Base-by-base conservation (phyloP, 257 asterid genomes). In the Rauvolfia tetraphylla region DNA sequence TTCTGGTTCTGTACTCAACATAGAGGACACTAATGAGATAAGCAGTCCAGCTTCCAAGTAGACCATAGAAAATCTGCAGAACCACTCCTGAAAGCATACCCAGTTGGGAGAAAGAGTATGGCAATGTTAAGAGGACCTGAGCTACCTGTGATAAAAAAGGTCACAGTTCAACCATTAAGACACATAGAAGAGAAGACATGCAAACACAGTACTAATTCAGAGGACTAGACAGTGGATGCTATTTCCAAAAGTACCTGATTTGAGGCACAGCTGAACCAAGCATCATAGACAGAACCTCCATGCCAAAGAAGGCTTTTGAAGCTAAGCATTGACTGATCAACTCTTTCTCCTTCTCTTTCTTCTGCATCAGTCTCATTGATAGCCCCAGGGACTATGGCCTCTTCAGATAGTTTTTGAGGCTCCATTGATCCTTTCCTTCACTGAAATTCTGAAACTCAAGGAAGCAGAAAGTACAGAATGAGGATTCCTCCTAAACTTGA, bases 241-340 rank as follows among this genome's bases (percentile, higher is more conserved):
- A 33, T 6, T 39, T 57, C 11, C 31, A 20, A 15, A 33, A 48
- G 29, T 77, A 92, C 97, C 85, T 92, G 97, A 79, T 92, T 92
- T 36, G 97, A 92, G 13, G 97, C 91, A 74, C 97, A 92, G 63
- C 97, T 90, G 86, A 92, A 92, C 97, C 97, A 92, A 73, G 97
- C 97, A 75, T 92, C 97, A 83, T 86, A 91, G 66, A 85, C 91
- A 73, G 97, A 90, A 79, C 97, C 97, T 33, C 97, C 97, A 84
- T 92, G 93, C 97, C 97, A 92, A 71, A 92, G 87, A 51, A 89
- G 22, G 82, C 72, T 88, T 36, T 84, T 87, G 79, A 88, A 72
- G 80, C 85, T 80, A 70, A 79, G 78, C 62, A 70, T 49, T 3
- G 85, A 13, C 2, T 87, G 86, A 68, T 84, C 90, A 62, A 36